phyloP scores from a whole-genome alignment of 768 basidiomycete species.

The Tricholoma saponaceum region DNA sequence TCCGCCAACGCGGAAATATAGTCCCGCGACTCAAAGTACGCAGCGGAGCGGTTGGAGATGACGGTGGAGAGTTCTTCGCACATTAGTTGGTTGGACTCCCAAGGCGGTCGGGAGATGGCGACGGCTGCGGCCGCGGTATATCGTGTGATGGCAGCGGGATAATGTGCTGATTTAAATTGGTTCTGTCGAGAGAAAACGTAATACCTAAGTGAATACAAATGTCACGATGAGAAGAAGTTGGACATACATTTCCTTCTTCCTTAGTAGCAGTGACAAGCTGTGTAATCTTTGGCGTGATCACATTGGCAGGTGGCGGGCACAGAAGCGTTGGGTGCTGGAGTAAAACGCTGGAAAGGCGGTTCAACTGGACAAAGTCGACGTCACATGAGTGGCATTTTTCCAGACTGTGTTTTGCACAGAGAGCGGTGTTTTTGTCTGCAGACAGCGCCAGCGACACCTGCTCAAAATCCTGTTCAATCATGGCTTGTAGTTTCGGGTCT shows the following conservation, averaged over 20 bases:
- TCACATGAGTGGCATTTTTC: constrained; percentile 75
- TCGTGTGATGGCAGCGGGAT: constrained; percentile 65
- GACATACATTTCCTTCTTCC: constrained; percentile 91
- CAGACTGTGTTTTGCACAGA: constrained; percentile 63
- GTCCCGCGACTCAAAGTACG: constrained; percentile 75
- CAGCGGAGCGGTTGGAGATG: constrained; percentile 88
- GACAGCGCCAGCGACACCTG: constrained; percentile 55
- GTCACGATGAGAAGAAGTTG: constrained; percentile 4
- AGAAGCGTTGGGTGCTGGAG: constrained; percentile 64
- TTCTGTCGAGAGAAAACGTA: constrained; percentile 41
- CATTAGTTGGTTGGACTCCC: constrained; percentile 80
- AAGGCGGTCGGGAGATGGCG: constrained; percentile 79
- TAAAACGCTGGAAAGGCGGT: constrained; percentile 71
- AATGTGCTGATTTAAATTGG: constrained; percentile 73
- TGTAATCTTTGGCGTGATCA: constrained; percentile 72
- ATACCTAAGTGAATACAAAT: constrained; percentile 8
- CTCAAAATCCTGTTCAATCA: constrained; percentile 70
- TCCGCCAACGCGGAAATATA: constrained; percentile 78
- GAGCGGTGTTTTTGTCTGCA: constrained; percentile 47
- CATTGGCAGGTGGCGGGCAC: constrained; percentile 78
- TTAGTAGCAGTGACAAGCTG: constrained; percentile 75
- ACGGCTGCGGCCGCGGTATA: constrained; percentile 78
- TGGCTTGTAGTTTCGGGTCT: constrained; percentile 70
- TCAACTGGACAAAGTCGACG: constrained; percentile 70
- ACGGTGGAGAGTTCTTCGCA: constrained; percentile 90